Percentiles rank a stretch among this genome's conserved stretches.
Evolutionary conservation across 2,329 filamentous ascomycete species (phyloP).

Genomic region (Dothistroma septosporum): DNA sequence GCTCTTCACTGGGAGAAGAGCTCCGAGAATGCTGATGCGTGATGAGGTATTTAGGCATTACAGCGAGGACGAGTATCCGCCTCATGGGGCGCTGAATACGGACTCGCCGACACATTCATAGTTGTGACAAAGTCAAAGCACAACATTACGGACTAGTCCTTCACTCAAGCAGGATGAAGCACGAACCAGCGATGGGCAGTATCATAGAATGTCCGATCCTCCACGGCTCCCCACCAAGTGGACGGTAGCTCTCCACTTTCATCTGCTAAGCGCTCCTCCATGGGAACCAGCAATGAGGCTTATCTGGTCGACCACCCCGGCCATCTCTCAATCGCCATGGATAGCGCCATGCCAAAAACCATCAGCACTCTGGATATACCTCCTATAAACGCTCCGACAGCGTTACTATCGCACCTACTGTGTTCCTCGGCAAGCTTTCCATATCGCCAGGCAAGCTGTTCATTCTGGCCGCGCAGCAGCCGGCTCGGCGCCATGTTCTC

Average conservation of each 20-base stretch:
- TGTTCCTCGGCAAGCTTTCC: not conserved
- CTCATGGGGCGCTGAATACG: slow-evolving; percentile 22
- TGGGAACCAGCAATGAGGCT: not conserved
- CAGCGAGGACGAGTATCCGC: slow-evolving; percentile 23
- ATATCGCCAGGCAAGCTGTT: too few species aligned
- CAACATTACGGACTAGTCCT: slow-evolving; percentile 50
- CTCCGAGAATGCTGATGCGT: slow-evolving; percentile 67
- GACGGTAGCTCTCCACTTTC: too few species aligned
- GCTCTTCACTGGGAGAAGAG: slow-evolving; percentile 69
- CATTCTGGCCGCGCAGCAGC: too few species aligned
- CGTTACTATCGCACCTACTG: not conserved
- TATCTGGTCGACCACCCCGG: not conserved
- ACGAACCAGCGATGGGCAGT: too few species aligned
- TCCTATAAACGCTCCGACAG: not conserved
- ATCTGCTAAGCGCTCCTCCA: too few species aligned
- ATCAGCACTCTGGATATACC: too few species aligned
- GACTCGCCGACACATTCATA: slow-evolving; percentile 18
- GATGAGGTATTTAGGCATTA: slow-evolving; percentile 51
- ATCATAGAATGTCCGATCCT: too few species aligned
- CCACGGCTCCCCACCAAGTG: too few species aligned
- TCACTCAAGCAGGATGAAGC: too few species aligned
- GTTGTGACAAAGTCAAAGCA: not conserved
- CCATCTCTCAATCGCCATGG: not conserved
- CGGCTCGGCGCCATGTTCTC: too few species aligned
- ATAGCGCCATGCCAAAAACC: not conserved